phyloP scores from a whole-genome alignment of 208 protist species.

The Leishmania gerbilli region DNA sequence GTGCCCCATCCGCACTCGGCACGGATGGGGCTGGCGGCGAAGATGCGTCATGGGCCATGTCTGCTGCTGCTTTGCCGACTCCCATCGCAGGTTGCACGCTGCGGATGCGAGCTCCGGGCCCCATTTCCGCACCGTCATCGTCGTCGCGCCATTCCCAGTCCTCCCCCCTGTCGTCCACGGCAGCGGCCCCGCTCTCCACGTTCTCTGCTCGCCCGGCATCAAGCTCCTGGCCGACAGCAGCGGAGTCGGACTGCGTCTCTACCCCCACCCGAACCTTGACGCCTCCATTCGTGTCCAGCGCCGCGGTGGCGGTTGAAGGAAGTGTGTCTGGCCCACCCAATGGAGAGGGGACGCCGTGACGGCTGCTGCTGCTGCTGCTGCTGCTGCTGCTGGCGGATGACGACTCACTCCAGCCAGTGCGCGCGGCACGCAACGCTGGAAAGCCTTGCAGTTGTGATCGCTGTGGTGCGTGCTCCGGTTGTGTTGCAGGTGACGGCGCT shows the following conservation, averaged over 20 bases:
- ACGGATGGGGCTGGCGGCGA: background rate
- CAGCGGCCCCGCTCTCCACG: background rate
- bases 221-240: background rate
- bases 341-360: background rate
- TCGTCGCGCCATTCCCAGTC: slow-evolving; percentile 18
- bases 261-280: background rate
- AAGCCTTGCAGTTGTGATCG: background rate
- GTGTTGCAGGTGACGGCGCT: background rate
- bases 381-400: background rate
- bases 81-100: background rate
- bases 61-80: background rate
- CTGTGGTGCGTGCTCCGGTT: background rate
- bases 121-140: slow-evolving; percentile 4
- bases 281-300: background rate
- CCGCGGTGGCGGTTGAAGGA: background rate
- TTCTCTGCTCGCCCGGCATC: background rate
- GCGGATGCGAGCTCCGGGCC: background rate
- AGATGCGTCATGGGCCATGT: background rate
- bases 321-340: background rate
- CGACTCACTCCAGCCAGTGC: slow-evolving; percentile 1
- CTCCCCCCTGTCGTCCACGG: slow-evolving; percentile 8
- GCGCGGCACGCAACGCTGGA: background rate
- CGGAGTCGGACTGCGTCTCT: background rate
- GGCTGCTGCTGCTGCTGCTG: background rate
- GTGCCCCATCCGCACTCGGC: background rate